A percentile compares a stretch with the other conserved stretches of the same genome.
phyloP scores from a whole-genome alignment of 768 basidiomycete genomes.

The Nevesoporus exiguus region DNA sequence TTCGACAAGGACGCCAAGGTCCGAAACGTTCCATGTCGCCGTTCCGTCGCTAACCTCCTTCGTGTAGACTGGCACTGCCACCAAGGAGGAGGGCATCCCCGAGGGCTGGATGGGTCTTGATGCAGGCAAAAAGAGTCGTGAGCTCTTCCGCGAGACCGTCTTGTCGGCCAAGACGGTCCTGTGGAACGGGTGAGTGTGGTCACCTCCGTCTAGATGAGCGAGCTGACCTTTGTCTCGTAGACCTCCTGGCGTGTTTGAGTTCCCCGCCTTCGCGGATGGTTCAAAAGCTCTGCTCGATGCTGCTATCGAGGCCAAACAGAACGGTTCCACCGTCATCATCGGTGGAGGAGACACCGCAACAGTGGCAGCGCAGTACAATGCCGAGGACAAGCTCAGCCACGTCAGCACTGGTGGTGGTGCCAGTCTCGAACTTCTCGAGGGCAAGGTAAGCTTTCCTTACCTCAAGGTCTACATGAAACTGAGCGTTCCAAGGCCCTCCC shows the following conservation, averaged over 20 bases:
- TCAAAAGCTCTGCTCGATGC: constrained; percentile 83
- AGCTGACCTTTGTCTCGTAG: constrained; percentile 39
- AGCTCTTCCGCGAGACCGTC: constrained; percentile 78
- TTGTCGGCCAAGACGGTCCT: constrained; percentile 90
- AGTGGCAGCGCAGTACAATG: constrained; percentile 78
- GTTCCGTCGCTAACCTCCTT: constrained; percentile 4
- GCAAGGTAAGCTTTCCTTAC: constrained; percentile 63
- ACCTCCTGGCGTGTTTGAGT: constrained; percentile 97
- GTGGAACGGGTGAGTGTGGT: constrained; percentile 77
- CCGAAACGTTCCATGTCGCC: constrained; percentile 15
- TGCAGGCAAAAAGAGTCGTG: constrained; percentile 77
- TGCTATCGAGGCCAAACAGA: constrained; percentile 78
- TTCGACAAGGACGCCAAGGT: constrained; percentile 91
- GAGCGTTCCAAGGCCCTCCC: constrained; percentile 60
- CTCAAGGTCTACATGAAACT: constrained; percentile 11
- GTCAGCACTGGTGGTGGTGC: constrained; percentile 96
- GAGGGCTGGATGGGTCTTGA: constrained; percentile 96
- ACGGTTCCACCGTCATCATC: constrained; percentile 89
- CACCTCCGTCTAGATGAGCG: neutral
- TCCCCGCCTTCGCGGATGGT: constrained; percentile 84
- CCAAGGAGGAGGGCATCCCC: constrained; percentile 85
- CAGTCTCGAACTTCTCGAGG: constrained; percentile 93
- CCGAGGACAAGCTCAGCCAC: constrained; percentile 90
- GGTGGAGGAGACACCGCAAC: constrained; percentile 98
- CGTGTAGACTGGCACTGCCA: constrained; percentile 63